Evolutionary conservation across 768 basidiomycete species (phyloP).

Genomic region (Serendipita sp.): DNA sequence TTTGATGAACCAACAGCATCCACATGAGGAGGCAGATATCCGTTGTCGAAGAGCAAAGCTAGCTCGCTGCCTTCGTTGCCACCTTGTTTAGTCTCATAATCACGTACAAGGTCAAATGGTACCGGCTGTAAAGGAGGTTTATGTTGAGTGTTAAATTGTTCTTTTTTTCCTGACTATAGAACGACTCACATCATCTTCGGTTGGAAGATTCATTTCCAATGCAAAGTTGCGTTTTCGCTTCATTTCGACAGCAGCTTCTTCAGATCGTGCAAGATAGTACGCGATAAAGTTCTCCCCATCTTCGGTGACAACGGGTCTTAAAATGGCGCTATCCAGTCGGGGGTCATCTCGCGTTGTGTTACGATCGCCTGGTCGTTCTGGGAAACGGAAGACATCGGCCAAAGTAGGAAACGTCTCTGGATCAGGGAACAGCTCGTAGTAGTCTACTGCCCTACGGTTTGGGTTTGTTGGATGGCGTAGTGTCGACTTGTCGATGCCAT

Average conservation of each 20-base stretch:
- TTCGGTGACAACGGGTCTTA: constrained; percentile 66
- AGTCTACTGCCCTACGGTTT: constrained; percentile 56
- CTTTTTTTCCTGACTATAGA: too few species aligned
- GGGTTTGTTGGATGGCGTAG: constrained; percentile 71
- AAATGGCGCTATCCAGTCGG: constrained; percentile 67
- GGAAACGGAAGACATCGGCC: constrained; percentile 75
- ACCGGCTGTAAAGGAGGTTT: constrained; percentile 36
- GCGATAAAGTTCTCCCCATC: constrained; percentile 80
- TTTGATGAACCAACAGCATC: constrained; percentile 18
- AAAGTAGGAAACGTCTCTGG: constrained; percentile 78
- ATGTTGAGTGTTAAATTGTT: background rate
- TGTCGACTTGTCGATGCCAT: constrained; percentile 40
- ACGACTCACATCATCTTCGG: constrained; percentile 13
- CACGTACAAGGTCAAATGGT: constrained; percentile 59
- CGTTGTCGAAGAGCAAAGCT: constrained; percentile 57
- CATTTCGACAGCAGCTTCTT: constrained; percentile 50
- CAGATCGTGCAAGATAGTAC: constrained; percentile 67
- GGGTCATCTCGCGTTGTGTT: constrained; percentile 53
- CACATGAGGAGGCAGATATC: constrained; percentile 22
- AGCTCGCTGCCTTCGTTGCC: constrained; percentile 79
- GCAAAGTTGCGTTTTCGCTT: constrained; percentile 35
- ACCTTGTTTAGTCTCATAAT: constrained; percentile 76
- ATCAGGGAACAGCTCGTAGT: constrained; percentile 73
- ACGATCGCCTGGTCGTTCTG: constrained; percentile 73
- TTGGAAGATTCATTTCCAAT: constrained; percentile 27